Conservation (phyloP, 2,329 filamentous ascomycete genomes). For the Colletotrichum sp. region DNA sequence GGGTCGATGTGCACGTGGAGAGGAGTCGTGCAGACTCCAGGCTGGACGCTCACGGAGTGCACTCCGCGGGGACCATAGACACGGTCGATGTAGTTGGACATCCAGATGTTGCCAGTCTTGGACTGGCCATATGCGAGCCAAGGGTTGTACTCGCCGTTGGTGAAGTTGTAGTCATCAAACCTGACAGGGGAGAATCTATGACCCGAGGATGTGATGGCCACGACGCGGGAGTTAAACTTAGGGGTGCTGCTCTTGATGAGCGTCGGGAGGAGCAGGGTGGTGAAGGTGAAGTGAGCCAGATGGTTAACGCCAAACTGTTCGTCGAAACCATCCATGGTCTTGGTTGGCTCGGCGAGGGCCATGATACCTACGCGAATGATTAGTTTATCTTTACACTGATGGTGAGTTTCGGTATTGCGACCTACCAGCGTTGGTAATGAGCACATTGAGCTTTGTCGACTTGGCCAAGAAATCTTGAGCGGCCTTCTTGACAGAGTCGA, state of each 20-base stretch:
- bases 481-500: conserved; percentile 34
- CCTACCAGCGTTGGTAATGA: conserved; percentile 49
- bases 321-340: conserved; percentile 27
- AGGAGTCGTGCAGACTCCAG: conserved; percentile 39
- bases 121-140: conserved; percentile 44
- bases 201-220: conserved; percentile 46
- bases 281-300: conserved; percentile 58
- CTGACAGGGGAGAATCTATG: conserved; percentile 40
- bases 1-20: conserved; percentile 20
- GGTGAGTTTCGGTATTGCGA: fast-evolving
- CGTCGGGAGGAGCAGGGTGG: conserved; percentile 49
- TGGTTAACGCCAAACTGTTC: conserved; percentile 58
- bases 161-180: conserved; percentile 39
- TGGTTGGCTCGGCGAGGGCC: conserved; percentile 6
- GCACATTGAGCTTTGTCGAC: conserved; percentile 26
- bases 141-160: conserved; percentile 34
- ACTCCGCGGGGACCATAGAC: conserved; percentile 43
- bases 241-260: conserved; percentile 44
- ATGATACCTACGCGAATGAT: conserved; percentile 11
- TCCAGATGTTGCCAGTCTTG: conserved; percentile 53
- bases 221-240: conserved; percentile 48
- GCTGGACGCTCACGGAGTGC: conserved; percentile 47
- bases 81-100: conserved; percentile 52
- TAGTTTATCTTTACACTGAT: fast-evolving
- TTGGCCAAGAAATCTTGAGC: conserved; percentile 23